A percentile compares a stretch with the other conserved stretches of the same genome.
Conservation (phyloP, 2,329 filamentous ascomycete genomes). For the Curvularia verruculosa region DNA sequence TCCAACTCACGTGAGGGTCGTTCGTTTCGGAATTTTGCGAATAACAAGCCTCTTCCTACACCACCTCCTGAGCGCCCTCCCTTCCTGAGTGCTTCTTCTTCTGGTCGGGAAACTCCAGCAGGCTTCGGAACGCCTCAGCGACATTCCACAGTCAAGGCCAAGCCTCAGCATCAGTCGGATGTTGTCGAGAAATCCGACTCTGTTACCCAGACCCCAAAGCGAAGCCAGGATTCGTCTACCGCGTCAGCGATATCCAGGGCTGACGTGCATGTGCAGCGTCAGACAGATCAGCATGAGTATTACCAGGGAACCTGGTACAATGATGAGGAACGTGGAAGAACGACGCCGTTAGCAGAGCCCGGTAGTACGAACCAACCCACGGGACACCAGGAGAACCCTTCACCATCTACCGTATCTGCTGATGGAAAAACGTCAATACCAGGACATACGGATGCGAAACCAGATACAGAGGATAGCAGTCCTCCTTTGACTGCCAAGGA, state of each 20-base stretch:
- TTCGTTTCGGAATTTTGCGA: conserved; percentile 40
- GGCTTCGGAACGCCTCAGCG: conserved; percentile 21
- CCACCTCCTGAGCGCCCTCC: conserved; percentile 39
- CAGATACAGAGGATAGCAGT: conserved; percentile 32
- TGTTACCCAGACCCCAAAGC: conserved; percentile 27
- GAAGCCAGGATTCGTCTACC: conserved; percentile 23
- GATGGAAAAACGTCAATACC: conserved; percentile 18
- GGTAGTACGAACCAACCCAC: conserved; percentile 19
- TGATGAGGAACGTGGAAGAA: conserved; percentile 25
- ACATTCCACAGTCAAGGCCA: conserved; percentile 22
- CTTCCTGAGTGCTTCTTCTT: conserved; percentile 28
- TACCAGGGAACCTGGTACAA: conserved; percentile 32
- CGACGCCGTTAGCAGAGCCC: conserved; percentile 20
- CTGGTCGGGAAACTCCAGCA: conserved; percentile 23
- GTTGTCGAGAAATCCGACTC: conserved; percentile 28
- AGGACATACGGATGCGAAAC: conserved; percentile 17
- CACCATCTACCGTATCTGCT: conserved; percentile 20
- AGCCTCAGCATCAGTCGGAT: conserved; percentile 24
- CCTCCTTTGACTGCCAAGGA: conserved; percentile 47
- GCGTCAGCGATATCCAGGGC: conserved; percentile 17
- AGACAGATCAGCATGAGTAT: conserved; percentile 26
- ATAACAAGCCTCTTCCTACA: conserved; percentile 46
- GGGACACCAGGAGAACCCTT: conserved; percentile 22
- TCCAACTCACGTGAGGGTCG: conserved; percentile 44
- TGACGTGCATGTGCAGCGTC: conserved; percentile 27